A percentile compares a stretch with the other conserved stretches of the same genome.
Evolutionary conservation across 2,329 filamentous ascomycete species (phyloP).

Genomic region (Curvularia spicifera): DNA sequence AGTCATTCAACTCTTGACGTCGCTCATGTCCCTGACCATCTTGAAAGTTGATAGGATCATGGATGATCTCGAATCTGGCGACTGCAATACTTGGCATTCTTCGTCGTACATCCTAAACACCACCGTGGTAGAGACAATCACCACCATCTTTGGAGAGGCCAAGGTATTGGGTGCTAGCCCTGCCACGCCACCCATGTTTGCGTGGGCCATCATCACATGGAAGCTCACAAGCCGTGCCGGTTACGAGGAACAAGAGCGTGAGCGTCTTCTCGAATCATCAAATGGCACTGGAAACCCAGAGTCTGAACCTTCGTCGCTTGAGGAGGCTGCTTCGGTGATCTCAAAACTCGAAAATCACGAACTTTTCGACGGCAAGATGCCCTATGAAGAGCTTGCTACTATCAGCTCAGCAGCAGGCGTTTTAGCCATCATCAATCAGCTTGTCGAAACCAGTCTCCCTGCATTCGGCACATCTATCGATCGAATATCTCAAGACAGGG

Average conservation of each 20-base stretch:
- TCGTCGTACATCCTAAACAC: conserved; percentile 72
- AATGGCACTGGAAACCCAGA: conserved; percentile 20
- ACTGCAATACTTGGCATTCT: conserved; percentile 37
- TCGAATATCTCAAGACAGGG: conserved; percentile 64
- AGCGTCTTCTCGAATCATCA: conserved; percentile 34
- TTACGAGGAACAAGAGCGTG: conserved; percentile 38
- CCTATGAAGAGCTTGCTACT: conserved; percentile 38
- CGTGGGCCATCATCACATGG: conserved; percentile 74
- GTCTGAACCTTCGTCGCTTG: conserved; percentile 29
- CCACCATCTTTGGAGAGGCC: conserved; percentile 70
- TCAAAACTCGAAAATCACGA: conserved; percentile 33
- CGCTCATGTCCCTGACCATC: conserved; percentile 73
- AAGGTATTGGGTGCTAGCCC: conserved; percentile 61
- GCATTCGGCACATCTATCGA: conserved; percentile 58
- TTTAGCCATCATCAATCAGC: conserved; percentile 33
- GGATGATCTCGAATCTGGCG: conserved; percentile 50
- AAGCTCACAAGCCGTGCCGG: conserved; percentile 32
- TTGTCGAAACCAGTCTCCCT: conserved; percentile 37
- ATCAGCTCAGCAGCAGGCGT: conserved; percentile 33
- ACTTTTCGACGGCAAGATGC: conserved; percentile 34
- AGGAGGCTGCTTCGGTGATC: conserved; percentile 37
- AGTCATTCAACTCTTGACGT: conserved; percentile 72
- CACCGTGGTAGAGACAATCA: conserved; percentile 73
- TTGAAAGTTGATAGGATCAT: conserved; percentile 71
- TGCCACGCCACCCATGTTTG: conserved; percentile 76